Percentiles rank a stretch among this genome's conserved stretches.
These are phyloP conservation scores for Hymenotorrendiella dingleyae DNA, from an alignment of 2,329 filamentous ascomycete genomes.

Conservation along the genomic window DNA sequence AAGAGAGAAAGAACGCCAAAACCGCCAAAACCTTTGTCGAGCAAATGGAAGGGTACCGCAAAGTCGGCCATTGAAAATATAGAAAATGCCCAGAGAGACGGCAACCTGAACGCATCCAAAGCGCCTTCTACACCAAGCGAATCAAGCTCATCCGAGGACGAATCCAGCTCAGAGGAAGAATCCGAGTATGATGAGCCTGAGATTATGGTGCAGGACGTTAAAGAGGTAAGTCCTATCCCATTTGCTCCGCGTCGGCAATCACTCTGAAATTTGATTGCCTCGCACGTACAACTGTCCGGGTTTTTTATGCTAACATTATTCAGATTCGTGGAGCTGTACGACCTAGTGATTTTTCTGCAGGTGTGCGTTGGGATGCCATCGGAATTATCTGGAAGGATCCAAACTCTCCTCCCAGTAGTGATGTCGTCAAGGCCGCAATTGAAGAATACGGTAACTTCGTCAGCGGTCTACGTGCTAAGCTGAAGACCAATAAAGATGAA, in stretches of 20 bases:
- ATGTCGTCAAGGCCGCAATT: conserved; percentile 27
- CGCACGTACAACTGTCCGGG: not conserved
- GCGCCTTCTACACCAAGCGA: conserved; percentile 23
- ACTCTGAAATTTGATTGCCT: not conserved
- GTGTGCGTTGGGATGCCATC: conserved; percentile 47
- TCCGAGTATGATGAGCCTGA: conserved; percentile 31
- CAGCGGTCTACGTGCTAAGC: conserved; percentile 24
- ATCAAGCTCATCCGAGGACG: conserved; percentile 28
- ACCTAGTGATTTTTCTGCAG: conserved; percentile 37
- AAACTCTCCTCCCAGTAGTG: conserved; percentile 24
- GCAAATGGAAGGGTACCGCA: conserved; percentile 26
- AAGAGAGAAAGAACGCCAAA: conserved; percentile 23
- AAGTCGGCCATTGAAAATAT: conserved; percentile 18
- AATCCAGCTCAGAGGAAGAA: conserved; percentile 29
- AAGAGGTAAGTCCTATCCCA: conserved; percentile 22
- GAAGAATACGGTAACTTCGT: conserved; percentile 29
- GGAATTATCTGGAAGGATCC: conserved; percentile 44
- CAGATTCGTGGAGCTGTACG: conserved; percentile 27
- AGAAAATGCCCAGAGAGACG: conserved; percentile 17
- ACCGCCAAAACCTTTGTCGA: conserved; percentile 17
- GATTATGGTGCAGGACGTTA: conserved; percentile 23
- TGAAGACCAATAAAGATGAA: conserved; percentile 27
- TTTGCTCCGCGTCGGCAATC: not conserved
- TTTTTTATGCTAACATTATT: not conserved
- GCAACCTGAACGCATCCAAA: conserved; percentile 12